Evolutionary conservation across 1,284 basidiomycete species (phyloP).

Genomic region (Agroathelia rolfsii): DNA sequence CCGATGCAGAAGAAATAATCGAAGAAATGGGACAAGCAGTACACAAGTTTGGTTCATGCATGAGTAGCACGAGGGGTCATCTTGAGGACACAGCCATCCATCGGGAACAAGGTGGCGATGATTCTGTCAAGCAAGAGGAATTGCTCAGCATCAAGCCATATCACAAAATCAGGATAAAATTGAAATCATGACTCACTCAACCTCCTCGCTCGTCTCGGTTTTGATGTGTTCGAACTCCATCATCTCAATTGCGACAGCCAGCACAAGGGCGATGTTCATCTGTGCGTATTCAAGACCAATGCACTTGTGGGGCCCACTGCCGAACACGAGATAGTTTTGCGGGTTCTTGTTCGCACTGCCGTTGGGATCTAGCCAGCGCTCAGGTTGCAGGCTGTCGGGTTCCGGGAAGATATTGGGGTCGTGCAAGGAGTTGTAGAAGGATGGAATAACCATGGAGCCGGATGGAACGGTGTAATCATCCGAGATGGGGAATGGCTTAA

Average conservation of each 20-base stretch:
- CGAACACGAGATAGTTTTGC: conserved; percentile 95
- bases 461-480: conserved; percentile 87
- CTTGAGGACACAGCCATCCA: conserved; percentile 82
- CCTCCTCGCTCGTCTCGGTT: conserved; percentile 74
- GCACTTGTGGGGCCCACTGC: conserved; percentile 88
- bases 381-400: conserved; percentile 77
- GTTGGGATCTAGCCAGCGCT: conserved; percentile 88
- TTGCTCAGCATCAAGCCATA: conserved; percentile 8
- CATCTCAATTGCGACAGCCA: conserved; percentile 76
- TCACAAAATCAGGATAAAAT: conserved; percentile 1
- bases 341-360: conserved; percentile 78
- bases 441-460: conserved; percentile 92
- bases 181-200: conserved; percentile 57
- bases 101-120: conserved; percentile 91
- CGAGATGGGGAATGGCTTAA: conserved; percentile 86
- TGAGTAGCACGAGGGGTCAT: conserved; percentile 47
- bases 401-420: conserved; percentile 84
- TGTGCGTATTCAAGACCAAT: conserved; percentile 90
- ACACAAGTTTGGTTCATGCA: background rate
- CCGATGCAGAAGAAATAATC: too few relatives aligned
- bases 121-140: conserved; percentile 44
- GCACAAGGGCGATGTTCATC: conserved; percentile 83
- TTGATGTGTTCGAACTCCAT: conserved; percentile 86
- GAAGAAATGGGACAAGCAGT: too few relatives aligned
- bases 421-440: conserved; percentile 92